phyloP scores from a whole-genome alignment of 2,329 filamentous ascomycete genomes.

The Botrytis deweyae region DNA sequence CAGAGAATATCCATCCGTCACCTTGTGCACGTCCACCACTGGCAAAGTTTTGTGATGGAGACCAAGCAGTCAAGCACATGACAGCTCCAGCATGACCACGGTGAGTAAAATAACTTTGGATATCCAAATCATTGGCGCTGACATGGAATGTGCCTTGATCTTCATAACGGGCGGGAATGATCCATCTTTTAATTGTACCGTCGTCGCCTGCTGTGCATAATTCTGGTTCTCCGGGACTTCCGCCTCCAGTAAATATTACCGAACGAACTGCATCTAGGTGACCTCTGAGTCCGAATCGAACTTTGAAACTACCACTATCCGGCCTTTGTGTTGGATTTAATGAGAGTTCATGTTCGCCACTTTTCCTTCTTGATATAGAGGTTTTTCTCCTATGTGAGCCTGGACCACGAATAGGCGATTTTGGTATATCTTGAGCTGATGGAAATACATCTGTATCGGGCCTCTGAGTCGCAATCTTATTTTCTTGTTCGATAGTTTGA shows the following conservation, averaged over 20 bases:
- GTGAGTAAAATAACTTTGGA: slow-evolving; percentile 92
- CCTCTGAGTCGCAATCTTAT: slow-evolving; percentile 56
- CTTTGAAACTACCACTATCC: slow-evolving; percentile 81
- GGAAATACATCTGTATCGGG: slow-evolving; percentile 90
- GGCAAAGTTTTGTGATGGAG: slow-evolving; percentile 81
- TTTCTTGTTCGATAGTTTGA: slow-evolving; percentile 55
- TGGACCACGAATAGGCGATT: slow-evolving; percentile 71
- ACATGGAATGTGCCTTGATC: slow-evolving; percentile 51
- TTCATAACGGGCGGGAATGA: slow-evolving; percentile 80
- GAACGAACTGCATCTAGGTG: slow-evolving; percentile 92
- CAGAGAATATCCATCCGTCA: slow-evolving; percentile 98
- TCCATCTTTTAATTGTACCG: slow-evolving; percentile 94
- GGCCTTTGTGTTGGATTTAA: slow-evolving; percentile 56
- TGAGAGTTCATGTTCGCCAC: slow-evolving; percentile 64
- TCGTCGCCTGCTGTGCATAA: slow-evolving; percentile 96
- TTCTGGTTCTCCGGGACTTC: slow-evolving; percentile 91
- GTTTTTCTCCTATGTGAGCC: slow-evolving; percentile 76
- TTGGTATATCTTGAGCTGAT: slow-evolving; percentile 72
- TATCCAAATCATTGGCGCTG: slow-evolving; percentile 71
- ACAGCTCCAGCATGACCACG: slow-evolving; percentile 90
- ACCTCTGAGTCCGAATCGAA: slow-evolving; percentile 86
- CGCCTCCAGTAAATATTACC: slow-evolving; percentile 94
- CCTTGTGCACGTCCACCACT: slow-evolving; percentile 84
- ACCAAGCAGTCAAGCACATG: slow-evolving; percentile 82
- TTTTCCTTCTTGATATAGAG: slow-evolving; percentile 70